Conservation (phyloP, 345 rosid genomes). For the Capsella bursapastoris region DNA sequence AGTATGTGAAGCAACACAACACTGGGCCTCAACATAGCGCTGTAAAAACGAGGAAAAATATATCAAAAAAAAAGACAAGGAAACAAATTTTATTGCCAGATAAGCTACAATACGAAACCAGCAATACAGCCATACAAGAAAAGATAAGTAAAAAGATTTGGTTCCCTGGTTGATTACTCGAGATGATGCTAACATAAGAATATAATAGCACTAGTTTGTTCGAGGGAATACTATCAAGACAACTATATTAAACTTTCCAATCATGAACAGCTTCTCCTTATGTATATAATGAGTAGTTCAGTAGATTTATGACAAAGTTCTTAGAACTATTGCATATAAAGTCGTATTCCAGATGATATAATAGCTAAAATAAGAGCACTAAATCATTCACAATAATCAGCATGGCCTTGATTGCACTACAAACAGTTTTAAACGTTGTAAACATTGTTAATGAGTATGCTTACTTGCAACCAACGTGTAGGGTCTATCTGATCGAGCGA, state of each 20-base stretch:
- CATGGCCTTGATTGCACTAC: not conserved
- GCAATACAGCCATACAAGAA: conserved; percentile 16
- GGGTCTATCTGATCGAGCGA: conserved; percentile 81
- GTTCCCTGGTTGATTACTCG: not conserved
- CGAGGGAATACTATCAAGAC: conserved; percentile 11
- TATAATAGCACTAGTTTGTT: conserved; percentile 2
- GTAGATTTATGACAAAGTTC: not conserved
- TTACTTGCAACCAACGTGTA: conserved; percentile 94
- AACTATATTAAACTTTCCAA: conserved; percentile 8
- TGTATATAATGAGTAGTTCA: conserved; percentile 15
- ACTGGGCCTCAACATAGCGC: conserved; percentile 98
- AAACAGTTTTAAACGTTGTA: conserved; percentile 10
- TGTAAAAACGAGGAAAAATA: conserved; percentile 45
- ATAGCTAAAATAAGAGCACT: not conserved
- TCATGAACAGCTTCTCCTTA: conserved; percentile 3
- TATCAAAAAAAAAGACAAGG: not conserved
- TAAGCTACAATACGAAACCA: not conserved
- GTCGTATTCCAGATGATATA: not conserved
- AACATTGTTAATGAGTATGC: conserved; percentile 36
- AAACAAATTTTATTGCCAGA: conserved; percentile 8
- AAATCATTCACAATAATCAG: conserved; percentile 9
- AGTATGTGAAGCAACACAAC: conserved; percentile 89
- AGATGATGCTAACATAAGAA: conserved; percentile 21
- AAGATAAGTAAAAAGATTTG: not conserved
- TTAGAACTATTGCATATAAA: not conserved